A percentile compares a stretch with the other conserved stretches of the same genome.
phyloP scores from a whole-genome alignment of 2,329 filamentous ascomycete species.

The Trichoderma brevicompactum region DNA sequence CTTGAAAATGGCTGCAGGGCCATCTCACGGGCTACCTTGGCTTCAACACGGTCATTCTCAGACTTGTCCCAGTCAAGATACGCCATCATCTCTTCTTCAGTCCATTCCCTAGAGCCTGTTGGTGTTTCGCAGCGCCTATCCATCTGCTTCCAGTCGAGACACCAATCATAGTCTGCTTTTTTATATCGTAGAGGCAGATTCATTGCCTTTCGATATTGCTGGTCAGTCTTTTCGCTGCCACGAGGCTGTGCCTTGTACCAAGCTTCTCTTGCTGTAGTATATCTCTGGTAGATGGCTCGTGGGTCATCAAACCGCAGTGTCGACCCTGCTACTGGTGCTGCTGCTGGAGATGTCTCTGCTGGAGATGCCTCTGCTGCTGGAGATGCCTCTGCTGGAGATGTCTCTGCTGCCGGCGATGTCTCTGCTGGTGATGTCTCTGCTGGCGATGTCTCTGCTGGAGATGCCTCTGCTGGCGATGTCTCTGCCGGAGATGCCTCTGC shows the following conservation, averaged over 20 bases:
- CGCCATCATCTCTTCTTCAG: slow-evolving; percentile 35
- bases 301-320: slow-evolving; percentile 26
- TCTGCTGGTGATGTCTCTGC: too few relatives aligned
- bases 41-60: slow-evolving; percentile 34
- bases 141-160: slow-evolving; percentile 32
- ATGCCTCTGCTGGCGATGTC: too few relatives aligned
- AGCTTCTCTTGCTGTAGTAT: slow-evolving; percentile 30
- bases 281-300: slow-evolving; percentile 33
- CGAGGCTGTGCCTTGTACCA: slow-evolving; percentile 32
- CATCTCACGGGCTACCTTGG: slow-evolving; percentile 29
- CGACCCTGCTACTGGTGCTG: background rate
- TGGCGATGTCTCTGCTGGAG: too few relatives aligned
- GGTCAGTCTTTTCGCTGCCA: slow-evolving; percentile 32
- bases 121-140: slow-evolving; percentile 25
- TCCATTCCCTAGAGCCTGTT: slow-evolving; percentile 32
- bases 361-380: too few relatives aligned
- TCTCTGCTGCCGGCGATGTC: too few relatives aligned
- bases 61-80: slow-evolving; percentile 35
- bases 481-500: too few relatives aligned
- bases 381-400: too few relatives aligned
- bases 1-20: slow-evolving; percentile 13
- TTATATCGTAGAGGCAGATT: slow-evolving; percentile 31
- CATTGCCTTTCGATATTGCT: slow-evolving; percentile 34
- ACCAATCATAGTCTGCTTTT: slow-evolving; percentile 33
- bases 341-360: too few relatives aligned